These are phyloP conservation scores for Nematodospora anomalae DNA, from an alignment of 1,139 yeast genomes.

Conservation along the genomic window DNA sequence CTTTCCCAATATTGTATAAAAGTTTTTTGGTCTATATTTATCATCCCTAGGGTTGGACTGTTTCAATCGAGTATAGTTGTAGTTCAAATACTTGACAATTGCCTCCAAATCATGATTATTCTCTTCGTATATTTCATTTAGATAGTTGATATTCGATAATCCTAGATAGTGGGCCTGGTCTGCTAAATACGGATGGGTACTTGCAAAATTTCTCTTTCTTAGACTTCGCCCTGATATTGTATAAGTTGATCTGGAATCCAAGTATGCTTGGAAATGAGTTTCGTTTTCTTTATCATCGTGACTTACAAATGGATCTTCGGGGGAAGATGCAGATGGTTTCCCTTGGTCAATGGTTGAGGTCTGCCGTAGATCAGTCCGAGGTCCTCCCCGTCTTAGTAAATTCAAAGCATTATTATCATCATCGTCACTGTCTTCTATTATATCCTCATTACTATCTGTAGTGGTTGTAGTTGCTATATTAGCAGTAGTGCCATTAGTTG, in stretches of 20 bases:
- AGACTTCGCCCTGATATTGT: constrained; percentile 30
- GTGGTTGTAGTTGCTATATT: too few relatives aligned
- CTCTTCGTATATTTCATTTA: constrained; percentile 41
- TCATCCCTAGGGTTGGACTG: constrained; percentile 40
- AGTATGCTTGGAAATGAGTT: constrained; percentile 15
- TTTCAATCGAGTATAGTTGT: constrained; percentile 34
- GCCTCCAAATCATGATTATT: constrained; percentile 32
- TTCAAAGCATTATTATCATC: neutral
- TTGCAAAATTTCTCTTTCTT: constrained; percentile 45
- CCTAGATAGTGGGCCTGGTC: constrained; percentile 51
- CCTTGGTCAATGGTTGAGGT: too few relatives aligned
- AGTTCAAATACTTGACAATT: constrained; percentile 38
- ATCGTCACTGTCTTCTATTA: constrained; percentile 4
- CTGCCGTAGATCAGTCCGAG: too few relatives aligned
- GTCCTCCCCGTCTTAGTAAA: too few relatives aligned
- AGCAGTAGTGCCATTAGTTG: too few relatives aligned
- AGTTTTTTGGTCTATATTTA: constrained; percentile 38
- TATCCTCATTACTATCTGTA: neutral
- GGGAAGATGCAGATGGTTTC: too few relatives aligned
- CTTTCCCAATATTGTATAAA: constrained; percentile 38
- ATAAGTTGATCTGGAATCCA: constrained; percentile 12
- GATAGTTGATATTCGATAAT: constrained; percentile 33
- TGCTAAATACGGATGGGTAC: constrained; percentile 49
- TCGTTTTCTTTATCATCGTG: constrained; percentile 15
- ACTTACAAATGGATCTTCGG: neutral